These are phyloP conservation scores for Emiliania huxleyi DNA, from an alignment of 78 protist genomes.

Conservation along the genomic window DNA sequence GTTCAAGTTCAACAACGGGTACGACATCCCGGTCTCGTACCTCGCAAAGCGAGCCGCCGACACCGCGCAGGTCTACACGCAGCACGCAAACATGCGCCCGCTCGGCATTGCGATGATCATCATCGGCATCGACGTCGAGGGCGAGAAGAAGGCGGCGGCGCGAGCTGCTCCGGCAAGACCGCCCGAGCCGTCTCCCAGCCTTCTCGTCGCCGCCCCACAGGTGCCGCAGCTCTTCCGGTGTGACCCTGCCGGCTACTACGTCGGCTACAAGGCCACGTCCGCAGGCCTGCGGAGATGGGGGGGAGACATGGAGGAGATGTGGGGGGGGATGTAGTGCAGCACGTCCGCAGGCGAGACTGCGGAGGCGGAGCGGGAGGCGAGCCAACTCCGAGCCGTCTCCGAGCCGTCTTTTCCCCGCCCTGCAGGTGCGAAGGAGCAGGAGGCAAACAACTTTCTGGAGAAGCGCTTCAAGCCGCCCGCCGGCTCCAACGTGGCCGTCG, in stretches of 20 bases:
- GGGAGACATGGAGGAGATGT: too few species aligned
- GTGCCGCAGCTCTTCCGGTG: slow-evolving; percentile 83
- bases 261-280: slow-evolving; percentile 80
- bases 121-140: slow-evolving; percentile 38
- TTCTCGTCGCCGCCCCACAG: too few species aligned
- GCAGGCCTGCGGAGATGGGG: neutral
- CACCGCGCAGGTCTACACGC: slow-evolving; percentile 89
- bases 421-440: slow-evolving; percentile 91
- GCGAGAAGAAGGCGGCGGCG: slow-evolving; percentile 12
- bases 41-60: slow-evolving; percentile 93
- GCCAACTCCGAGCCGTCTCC: too few species aligned
- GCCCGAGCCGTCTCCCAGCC: too few species aligned
- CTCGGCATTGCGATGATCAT: slow-evolving; percentile 34
- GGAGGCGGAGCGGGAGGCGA: too few species aligned
- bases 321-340: too few species aligned
- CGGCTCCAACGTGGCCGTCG: slow-evolving; percentile 65
- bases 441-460: slow-evolving; percentile 90
- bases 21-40: slow-evolving; percentile 75
- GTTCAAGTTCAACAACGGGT: slow-evolving; percentile 75
- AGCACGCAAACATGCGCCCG: slow-evolving; percentile 50
- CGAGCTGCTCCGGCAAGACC: too few species aligned
- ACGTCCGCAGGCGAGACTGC: too few species aligned
- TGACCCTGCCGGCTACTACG: slow-evolving; percentile 92
- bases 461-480: slow-evolving; percentile 85
- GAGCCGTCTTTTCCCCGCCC: neutral